Conservation (phyloP, 2,329 filamentous ascomycete genomes). For the Sporothrix luriei region DNA sequence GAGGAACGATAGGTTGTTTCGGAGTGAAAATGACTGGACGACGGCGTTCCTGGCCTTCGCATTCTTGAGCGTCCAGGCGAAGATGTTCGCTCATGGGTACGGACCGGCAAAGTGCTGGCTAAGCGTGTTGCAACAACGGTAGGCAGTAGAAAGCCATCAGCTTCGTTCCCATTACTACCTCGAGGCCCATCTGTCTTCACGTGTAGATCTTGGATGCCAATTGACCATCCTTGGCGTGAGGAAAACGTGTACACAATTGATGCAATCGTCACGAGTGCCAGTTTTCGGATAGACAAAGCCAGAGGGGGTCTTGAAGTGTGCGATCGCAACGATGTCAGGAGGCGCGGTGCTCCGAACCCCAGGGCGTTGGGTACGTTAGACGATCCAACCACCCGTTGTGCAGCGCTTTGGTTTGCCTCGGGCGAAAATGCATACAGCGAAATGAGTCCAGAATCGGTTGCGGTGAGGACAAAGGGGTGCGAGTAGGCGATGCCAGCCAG, state of each 20-base stretch:
- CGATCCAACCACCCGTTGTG: neutral
- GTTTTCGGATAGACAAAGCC: slow-evolving; percentile 77
- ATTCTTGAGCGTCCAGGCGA: neutral
- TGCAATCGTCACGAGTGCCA: slow-evolving; percentile 66
- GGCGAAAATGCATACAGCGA: slow-evolving; percentile 70
- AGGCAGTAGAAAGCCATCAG: slow-evolving; percentile 32
- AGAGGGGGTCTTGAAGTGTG: slow-evolving; percentile 77
- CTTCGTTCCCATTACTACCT: neutral
- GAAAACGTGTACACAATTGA: slow-evolving; percentile 86
- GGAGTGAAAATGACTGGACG: neutral
- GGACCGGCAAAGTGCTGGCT: slow-evolving; percentile 47
- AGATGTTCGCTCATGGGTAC: neutral
- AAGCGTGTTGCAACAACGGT: slow-evolving; percentile 47
- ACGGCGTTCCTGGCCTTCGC: neutral
- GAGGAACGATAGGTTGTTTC: neutral
- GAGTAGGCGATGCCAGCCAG: slow-evolving; percentile 72
- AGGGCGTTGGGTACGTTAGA: neutral
- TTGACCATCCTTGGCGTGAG: slow-evolving; percentile 78
- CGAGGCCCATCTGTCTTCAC: slow-evolving; percentile 46
- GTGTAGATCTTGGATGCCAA: slow-evolving; percentile 88
- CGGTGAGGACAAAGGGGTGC: slow-evolving; percentile 75
- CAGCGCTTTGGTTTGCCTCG: neutral
- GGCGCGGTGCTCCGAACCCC: slow-evolving; percentile 49
- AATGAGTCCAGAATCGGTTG: slow-evolving; percentile 72
- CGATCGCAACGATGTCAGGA: slow-evolving; percentile 78